Evolutionary conservation across 2,329 filamentous ascomycete genomes (phyloP).

Genomic region (Cordyceps militaris): DNA sequence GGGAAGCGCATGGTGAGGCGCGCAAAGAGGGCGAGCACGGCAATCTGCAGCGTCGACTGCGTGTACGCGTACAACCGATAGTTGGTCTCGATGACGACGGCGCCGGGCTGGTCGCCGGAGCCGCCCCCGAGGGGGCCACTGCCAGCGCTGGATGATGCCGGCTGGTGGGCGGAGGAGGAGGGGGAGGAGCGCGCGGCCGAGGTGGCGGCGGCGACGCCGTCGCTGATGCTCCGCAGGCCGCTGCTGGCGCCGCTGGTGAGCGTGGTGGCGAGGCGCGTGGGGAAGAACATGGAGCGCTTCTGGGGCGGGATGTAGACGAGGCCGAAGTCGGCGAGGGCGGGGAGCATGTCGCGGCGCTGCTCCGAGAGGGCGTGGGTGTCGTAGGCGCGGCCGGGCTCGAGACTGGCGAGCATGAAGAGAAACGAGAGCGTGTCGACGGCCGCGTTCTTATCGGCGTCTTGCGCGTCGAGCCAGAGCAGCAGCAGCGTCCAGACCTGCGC

Average conservation of each 20-base stretch:
- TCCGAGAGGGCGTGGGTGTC: constrained; percentile 76
- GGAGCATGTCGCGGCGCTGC: constrained; percentile 81
- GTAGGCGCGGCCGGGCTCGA: constrained; percentile 88
- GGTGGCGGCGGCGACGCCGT: constrained; percentile 61
- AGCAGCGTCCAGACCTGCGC: constrained; percentile 95
- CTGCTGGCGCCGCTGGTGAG: constrained; percentile 75
- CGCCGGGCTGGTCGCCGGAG: constrained; percentile 54
- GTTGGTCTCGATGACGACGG: constrained; percentile 96
- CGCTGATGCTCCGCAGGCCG: constrained; percentile 61
- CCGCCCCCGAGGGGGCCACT: constrained; percentile 28
- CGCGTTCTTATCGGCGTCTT: constrained; percentile 49
- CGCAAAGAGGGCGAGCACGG: constrained; percentile 83
- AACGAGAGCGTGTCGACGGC: constrained; percentile 93
- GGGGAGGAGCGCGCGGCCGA: constrained; percentile 29
- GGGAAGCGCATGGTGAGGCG: constrained; percentile 85
- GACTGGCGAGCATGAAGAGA: constrained; percentile 87
- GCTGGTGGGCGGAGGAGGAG: constrained; percentile 24
- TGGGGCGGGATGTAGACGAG: constrained; percentile 68
- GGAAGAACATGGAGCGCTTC: constrained; percentile 65
- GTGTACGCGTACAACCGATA: constrained; percentile 98
- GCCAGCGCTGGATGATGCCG: constrained; percentile 18
- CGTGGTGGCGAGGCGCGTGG: constrained; percentile 88
- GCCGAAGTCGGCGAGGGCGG: constrained; percentile 84
- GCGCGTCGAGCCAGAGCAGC: constrained; percentile 85
- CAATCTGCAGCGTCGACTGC: constrained; percentile 85